A percentile compares a stretch with the other conserved stretches of the same genome.
These are phyloP conservation scores for Yamadazyma epiphylla DNA, from an alignment of 1,139 yeast species.

Conservation along the genomic window DNA sequence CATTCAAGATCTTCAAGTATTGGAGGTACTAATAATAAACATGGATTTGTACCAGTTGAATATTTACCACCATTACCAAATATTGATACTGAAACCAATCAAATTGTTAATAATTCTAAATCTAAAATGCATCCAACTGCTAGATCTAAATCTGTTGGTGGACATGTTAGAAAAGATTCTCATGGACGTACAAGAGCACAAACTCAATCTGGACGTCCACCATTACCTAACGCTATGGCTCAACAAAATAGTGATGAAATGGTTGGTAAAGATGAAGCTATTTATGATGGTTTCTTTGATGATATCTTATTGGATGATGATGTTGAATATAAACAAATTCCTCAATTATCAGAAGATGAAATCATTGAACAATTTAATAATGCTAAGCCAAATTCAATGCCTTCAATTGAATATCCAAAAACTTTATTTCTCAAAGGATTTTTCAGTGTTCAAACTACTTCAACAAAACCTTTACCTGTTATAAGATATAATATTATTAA, in stretches of 20 bases:
- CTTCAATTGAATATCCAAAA: slow-evolving; percentile 89
- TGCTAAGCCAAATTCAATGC: slow-evolving; percentile 83
- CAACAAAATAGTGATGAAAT: slow-evolving; percentile 43
- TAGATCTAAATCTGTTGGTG: slow-evolving; percentile 83
- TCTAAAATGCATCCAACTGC: slow-evolving; percentile 69
- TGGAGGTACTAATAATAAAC: slow-evolving; percentile 26
- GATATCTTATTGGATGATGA: slow-evolving; percentile 52
- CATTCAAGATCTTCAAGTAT: slow-evolving; percentile 31
- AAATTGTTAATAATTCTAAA: slow-evolving; percentile 14
- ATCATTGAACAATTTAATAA: slow-evolving; percentile 63
- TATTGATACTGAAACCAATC: slow-evolving; percentile 29
- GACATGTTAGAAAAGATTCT: slow-evolving; percentile 65
- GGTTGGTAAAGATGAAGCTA: slow-evolving; percentile 16
- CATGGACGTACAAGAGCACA: slow-evolving; percentile 24
- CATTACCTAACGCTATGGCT: slow-evolving; percentile 47
- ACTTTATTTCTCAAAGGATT: slow-evolving; percentile 91
- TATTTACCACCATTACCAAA: slow-evolving; percentile 49
- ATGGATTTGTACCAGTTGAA: slow-evolving; percentile 45
- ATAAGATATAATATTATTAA: slow-evolving; percentile 82
- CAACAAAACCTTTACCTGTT: slow-evolving; percentile 86
- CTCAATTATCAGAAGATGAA: slow-evolving; percentile 55
- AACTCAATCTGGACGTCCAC: slow-evolving; percentile 29
- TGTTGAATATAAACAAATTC: slow-evolving; percentile 28
- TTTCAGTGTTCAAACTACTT: slow-evolving; percentile 92
- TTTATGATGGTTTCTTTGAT: slow-evolving; percentile 58